Conservation (phyloP, 306 rosid genomes). For the Trichosanthes truncata region DNA sequence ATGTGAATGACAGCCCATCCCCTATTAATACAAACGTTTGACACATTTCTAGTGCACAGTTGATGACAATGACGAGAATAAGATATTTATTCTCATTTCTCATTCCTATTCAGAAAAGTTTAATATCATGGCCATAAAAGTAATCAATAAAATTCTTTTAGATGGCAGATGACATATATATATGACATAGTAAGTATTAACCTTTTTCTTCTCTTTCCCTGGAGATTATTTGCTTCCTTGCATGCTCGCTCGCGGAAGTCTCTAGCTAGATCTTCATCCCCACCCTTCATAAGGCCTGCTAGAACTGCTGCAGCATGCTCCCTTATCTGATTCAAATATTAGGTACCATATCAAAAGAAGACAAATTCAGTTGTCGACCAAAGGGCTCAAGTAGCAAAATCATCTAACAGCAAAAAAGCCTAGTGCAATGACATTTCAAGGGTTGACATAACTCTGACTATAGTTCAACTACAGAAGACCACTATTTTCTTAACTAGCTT, state of each 20-base stretch:
- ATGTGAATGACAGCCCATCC: too few relatives aligned
- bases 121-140: not conserved
- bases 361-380: not conserved
- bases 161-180: not conserved
- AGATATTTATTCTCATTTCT: not conserved
- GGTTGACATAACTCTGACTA: too few relatives aligned
- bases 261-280: slow-evolving; percentile 81
- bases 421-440: not conserved
- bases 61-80: not conserved
- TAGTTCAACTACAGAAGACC: too few relatives aligned
- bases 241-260: slow-evolving; percentile 86
- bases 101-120: not conserved
- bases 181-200: slow-evolving; percentile 12
- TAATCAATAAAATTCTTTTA: not conserved
- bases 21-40: not conserved
- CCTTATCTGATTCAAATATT: slow-evolving; percentile 52
- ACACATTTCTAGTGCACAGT: not conserved
- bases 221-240: slow-evolving; percentile 45
- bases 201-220: slow-evolving; percentile 67
- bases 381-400: not conserved
- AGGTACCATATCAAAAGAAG: not conserved
- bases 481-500: not conserved
- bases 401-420: not conserved
- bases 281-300: slow-evolving; percentile 97
- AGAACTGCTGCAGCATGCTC: slow-evolving; percentile 98